A percentile compares a stretch with the other conserved stretches of the same genome.
Conservation (phyloP, 805 yeast genomes). For the Saccharomycopsis fodiens region DNA sequence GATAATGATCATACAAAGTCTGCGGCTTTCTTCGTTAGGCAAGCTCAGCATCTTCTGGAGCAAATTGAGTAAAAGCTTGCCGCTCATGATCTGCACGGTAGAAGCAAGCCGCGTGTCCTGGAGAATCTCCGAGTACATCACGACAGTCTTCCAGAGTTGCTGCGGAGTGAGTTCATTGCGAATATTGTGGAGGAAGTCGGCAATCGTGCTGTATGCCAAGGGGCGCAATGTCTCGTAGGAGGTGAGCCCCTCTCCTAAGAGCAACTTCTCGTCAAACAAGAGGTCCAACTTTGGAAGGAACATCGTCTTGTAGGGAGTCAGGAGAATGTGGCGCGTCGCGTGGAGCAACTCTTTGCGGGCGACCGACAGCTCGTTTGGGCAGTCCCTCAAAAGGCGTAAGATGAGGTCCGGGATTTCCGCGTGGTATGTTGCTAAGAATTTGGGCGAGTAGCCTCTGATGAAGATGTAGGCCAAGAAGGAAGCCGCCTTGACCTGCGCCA, state of each 20-base stretch:
- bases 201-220: slow-evolving; percentile 89
- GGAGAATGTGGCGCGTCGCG: slow-evolving; percentile 86
- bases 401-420: slow-evolving; percentile 78
- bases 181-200: slow-evolving; percentile 90
- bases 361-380: slow-evolving; percentile 87
- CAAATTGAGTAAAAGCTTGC: slow-evolving; percentile 76
- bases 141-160: slow-evolving; percentile 83
- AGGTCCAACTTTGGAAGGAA: slow-evolving; percentile 83
- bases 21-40: slow-evolving; percentile 74
- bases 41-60: slow-evolving; percentile 82
- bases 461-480: slow-evolving; percentile 89
- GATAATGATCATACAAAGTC: slow-evolving; percentile 75
- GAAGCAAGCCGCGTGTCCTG: slow-evolving; percentile 77
- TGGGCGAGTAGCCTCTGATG: slow-evolving; percentile 72
- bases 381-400: slow-evolving; percentile 80
- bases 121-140: slow-evolving; percentile 69
- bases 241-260: slow-evolving; percentile 90
- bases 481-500: slow-evolving; percentile 93
- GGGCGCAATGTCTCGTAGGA: slow-evolving; percentile 87
- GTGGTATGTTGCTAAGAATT: slow-evolving; percentile 50
- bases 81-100: slow-evolving; percentile 95
- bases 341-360: slow-evolving; percentile 90
- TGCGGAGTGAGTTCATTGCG: slow-evolving; percentile 72
- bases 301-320: slow-evolving; percentile 75
- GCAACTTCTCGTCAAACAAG: slow-evolving; percentile 76